phyloP scores from a whole-genome alignment of 1,284 basidiomycete genomes.

The Pyrrhoderma lamaoense region DNA sequence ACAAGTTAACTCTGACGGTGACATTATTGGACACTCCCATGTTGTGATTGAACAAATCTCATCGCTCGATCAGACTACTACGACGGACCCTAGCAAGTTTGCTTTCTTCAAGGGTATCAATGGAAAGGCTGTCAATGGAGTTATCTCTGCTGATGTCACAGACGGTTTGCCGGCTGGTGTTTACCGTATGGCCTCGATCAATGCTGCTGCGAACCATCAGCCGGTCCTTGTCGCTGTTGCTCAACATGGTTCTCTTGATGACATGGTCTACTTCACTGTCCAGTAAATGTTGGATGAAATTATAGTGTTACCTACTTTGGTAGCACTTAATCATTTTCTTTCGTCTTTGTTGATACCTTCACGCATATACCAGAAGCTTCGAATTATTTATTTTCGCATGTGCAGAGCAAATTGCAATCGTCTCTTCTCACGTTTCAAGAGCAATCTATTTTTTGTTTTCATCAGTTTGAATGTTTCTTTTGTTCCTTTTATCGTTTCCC shows the following conservation, averaged over 20 bases:
- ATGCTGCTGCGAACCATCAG: slow-evolving; percentile 53
- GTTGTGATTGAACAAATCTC: slow-evolving; percentile 53
- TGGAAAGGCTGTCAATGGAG: slow-evolving; percentile 36
- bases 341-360: no score
- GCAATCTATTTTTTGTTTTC: no score
- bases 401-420: no score
- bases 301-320: no score
- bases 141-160: slow-evolving; percentile 48
- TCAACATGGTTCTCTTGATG: slow-evolving; percentile 57
- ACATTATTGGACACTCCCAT: slow-evolving; percentile 56
- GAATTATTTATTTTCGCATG: no score
- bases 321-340: no score
- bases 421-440: no score
- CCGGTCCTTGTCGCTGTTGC: slow-evolving; percentile 44
- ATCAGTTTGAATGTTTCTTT: no score
- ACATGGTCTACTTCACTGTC: slow-evolving; percentile 54
- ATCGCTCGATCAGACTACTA: slow-evolving; percentile 43
- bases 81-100: slow-evolving; percentile 51
- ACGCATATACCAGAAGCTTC: no score
- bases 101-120: slow-evolving; percentile 69
- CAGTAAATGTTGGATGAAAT: slow-evolving; percentile 1
- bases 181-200: slow-evolving; percentile 50
- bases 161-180: slow-evolving; percentile 49
- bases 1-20: slow-evolving; percentile 45
- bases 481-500: no score